These are phyloP conservation scores for Fomitopsis pinicola DNA, from an alignment of 1,284 basidiomycete genomes.

Conservation along the genomic window DNA sequence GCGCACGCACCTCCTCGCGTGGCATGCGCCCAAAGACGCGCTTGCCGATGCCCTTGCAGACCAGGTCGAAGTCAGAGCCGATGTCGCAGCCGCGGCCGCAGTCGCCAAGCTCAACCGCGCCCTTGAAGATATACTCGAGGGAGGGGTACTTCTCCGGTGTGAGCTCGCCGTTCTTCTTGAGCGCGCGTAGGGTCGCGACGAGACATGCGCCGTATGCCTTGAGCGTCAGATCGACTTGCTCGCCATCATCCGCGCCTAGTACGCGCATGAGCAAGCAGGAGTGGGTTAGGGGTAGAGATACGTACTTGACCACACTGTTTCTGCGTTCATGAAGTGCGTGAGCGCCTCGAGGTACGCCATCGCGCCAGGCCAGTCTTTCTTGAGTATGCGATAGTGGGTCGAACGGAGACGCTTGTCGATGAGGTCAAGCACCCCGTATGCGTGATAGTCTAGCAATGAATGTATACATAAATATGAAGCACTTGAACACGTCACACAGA, in stretches of 20 bases:
- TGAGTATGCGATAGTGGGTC: not conserved
- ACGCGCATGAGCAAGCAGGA: not conserved
- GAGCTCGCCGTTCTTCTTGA: not conserved
- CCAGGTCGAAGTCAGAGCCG: not conserved
- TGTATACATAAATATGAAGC: too few species aligned
- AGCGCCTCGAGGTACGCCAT: not conserved
- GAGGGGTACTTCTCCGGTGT: not conserved
- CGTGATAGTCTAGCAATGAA: not conserved
- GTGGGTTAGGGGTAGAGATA: not conserved
- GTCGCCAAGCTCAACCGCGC: not conserved
- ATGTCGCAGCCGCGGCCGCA: not conserved
- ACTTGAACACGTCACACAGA: too few species aligned
- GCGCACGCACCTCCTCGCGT: not conserved
- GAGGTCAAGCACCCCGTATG: not conserved
- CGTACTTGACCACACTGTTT: not conserved
- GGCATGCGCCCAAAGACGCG: not conserved
- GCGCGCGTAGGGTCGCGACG: not conserved
- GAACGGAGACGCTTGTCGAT: not conserved
- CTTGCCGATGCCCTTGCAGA: not conserved
- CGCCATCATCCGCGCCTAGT: not conserved
- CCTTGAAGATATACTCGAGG: not conserved
- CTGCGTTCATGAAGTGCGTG: not conserved
- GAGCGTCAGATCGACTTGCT: not conserved
- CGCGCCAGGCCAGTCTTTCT: not conserved
- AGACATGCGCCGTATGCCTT: not conserved